phyloP scores from a whole-genome alignment of 805 yeast species.

The Torulaspora gathmanii region DNA sequence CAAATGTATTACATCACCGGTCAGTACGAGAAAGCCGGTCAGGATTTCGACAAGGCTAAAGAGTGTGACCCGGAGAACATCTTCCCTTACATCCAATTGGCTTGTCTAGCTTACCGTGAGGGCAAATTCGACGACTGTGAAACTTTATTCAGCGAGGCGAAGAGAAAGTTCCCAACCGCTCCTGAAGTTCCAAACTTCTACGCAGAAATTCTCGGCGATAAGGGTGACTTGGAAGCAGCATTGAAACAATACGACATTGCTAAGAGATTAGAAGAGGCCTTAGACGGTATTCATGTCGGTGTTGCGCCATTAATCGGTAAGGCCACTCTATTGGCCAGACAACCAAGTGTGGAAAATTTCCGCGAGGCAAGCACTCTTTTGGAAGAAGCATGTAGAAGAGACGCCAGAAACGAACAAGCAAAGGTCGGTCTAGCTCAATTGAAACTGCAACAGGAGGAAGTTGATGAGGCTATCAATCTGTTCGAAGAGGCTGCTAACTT shows the following conservation, averaged over 20 bases:
- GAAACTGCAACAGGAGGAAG: constrained; percentile 74
- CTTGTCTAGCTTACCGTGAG: constrained; percentile 83
- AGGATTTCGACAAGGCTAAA: constrained; percentile 70
- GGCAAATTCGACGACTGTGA: constrained; percentile 52
- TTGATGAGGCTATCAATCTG: constrained; percentile 72
- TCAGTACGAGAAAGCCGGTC: constrained; percentile 66
- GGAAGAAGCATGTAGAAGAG: constrained; percentile 71
- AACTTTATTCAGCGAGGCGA: constrained; percentile 62
- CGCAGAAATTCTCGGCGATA: constrained; percentile 89
- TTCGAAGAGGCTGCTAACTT: constrained; percentile 80
- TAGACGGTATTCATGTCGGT: constrained; percentile 70
- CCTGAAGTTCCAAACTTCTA: constrained; percentile 93
- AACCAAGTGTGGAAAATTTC: constrained; percentile 41
- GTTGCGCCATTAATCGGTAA: constrained; percentile 86
- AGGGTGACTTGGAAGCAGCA: constrained; percentile 67
- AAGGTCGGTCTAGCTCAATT: constrained; percentile 88
- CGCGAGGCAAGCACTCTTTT: constrained; percentile 61
- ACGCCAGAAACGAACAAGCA: constrained; percentile 87
- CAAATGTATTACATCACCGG: constrained; percentile 82
- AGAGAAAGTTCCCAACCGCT: constrained; percentile 70
- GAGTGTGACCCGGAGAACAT: constrained; percentile 70
- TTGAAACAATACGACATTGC: constrained; percentile 81
- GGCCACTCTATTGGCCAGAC: constrained; percentile 66
- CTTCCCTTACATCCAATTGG: constrained; percentile 85
- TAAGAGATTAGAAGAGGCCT: constrained; percentile 69